Base-by-base conservation (phyloP, 2,329 filamentous ascomycete genomes). In the Nectriaceae sp. region DNA sequence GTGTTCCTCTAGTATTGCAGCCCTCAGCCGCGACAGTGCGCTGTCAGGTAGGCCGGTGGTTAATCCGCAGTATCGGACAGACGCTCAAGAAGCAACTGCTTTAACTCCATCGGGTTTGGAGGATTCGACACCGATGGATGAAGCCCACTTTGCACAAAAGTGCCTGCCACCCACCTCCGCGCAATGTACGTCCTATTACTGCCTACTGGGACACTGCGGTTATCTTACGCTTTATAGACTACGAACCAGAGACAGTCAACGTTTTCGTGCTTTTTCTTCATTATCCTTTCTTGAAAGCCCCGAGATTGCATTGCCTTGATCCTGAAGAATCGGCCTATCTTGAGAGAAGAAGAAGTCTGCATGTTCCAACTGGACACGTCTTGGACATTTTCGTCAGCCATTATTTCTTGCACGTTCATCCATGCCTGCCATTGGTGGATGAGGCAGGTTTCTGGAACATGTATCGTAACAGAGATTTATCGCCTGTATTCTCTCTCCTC, bases 311-410 rank as follows among this genome's bases (percentile, higher is more conserved):
- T 31, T 18, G 40, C 6, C 19, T 50, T 21, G 33, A 45, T 5
- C 22, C 26, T n/a, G 29, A 35, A 13, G 36, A 43, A 20, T 20
- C 20, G 19, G 29, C 3, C 16, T 44, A 16, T 13, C 42, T 52
- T 5, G 46, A 48, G 19, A 20, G 46, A 24, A 20, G 21, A 20
- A 50, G 54, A 10, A 57, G 58, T 29, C 48, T 61, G 18, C 40
- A 53, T 21, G 35, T 61, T 3, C 58, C 56, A 5, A 36, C 18
- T 8, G 49, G 50, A 39, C 21, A 41, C 3, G 16, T 36, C 8
- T n/a, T 36, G 33, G 33, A 36, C 16, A n/a, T 10, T 5, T 11
- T 36, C 16, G n/a, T 36, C 33, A 10, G 16, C 5, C 33, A 36
- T 8, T 36, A 36, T 36, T 36, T 36, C 33, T 36, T 36, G n/a